Evolutionary conservation across 805 yeast species (phyloP).

Genomic region (Yarrowia yakushimensis): DNA sequence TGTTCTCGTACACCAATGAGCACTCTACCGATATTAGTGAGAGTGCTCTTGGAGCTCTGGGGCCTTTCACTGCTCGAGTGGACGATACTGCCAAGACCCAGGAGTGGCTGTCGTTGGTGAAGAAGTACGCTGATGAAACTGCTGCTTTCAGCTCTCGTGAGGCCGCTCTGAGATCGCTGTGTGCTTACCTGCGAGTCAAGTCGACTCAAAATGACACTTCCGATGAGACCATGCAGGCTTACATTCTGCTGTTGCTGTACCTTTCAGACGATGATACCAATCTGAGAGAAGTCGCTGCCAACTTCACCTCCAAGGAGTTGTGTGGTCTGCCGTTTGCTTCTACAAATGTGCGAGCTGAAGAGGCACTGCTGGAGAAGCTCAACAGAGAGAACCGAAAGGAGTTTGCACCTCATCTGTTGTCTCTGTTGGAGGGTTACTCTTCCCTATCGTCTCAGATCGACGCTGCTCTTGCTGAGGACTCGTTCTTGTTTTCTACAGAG

Average conservation of each 20-base stretch:
- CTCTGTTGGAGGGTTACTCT: slow-evolving; percentile 5
- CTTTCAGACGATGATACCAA: slow-evolving; percentile 63
- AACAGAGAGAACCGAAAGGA: not conserved
- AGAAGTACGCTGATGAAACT: slow-evolving; percentile 42
- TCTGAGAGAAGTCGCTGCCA: slow-evolving; percentile 49
- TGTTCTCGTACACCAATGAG: slow-evolving; percentile 41
- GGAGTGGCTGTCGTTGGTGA: slow-evolving; percentile 37
- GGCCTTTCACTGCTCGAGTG: slow-evolving; percentile 41
- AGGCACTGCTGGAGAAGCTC: slow-evolving; percentile 25
- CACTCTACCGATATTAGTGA: slow-evolving; percentile 44
- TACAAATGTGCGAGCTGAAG: slow-evolving; percentile 41
- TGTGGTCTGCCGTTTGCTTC: slow-evolving; percentile 31
- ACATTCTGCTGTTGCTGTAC: slow-evolving; percentile 29
- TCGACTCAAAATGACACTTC: not conserved
- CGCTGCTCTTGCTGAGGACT: slow-evolving; percentile 32
- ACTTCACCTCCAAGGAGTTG: slow-evolving; percentile 38
- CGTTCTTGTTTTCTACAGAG: slow-evolving; percentile 61
- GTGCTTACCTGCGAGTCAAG: slow-evolving; percentile 36
- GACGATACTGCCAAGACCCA: slow-evolving; percentile 28
- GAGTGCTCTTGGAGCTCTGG: slow-evolving; percentile 51
- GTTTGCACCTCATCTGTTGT: not conserved
- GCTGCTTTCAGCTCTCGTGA: slow-evolving; percentile 46
- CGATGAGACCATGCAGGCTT: slow-evolving; percentile 8
- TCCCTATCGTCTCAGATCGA: slow-evolving; percentile 30
- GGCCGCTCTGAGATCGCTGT: slow-evolving; percentile 47